These are phyloP conservation scores for Fraxinus ornus DNA, from an alignment of 305 asterid genomes.

Conservation along the genomic window DNA sequence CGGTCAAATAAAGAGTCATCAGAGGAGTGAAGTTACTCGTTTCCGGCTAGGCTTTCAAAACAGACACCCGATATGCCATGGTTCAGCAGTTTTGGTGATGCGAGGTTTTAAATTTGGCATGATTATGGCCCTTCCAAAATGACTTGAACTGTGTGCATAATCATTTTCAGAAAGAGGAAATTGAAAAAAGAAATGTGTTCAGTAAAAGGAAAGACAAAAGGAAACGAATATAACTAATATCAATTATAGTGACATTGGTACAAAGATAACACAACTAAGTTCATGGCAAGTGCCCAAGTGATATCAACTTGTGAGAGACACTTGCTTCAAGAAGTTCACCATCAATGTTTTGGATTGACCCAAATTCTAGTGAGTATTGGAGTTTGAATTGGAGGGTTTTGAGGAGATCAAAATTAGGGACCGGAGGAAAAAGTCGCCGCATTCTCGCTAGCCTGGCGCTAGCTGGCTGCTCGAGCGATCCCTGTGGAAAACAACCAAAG, in stretches of 20 bases:
- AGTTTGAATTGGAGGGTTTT: no score
- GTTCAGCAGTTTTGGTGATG: no score
- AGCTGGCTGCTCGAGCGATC: no score
- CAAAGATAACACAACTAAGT: neutral
- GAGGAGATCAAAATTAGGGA: no score
- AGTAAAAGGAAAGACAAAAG: neutral
- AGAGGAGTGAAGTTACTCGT: constrained; percentile 63
- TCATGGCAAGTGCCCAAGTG: neutral
- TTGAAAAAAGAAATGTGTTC: neutral
- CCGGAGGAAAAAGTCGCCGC: no score
- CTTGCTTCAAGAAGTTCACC: constrained; percentile 79
- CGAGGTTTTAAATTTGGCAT: no score
- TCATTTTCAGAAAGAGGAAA: constrained; percentile 9
- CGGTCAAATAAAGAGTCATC: constrained; percentile 95
- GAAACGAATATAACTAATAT: neutral
- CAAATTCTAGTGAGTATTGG: no score
- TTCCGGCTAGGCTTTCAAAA: constrained; percentile 63
- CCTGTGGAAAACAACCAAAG: no score
- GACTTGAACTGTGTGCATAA: constrained; percentile 19
- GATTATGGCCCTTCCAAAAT: no score
- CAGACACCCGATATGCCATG: constrained; percentile 55
- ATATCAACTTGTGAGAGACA: constrained; percentile 62
- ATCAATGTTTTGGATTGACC: neutral
- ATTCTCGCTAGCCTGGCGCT: no score
- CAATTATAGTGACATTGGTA: neutral